phyloP scores from a whole-genome alignment of 768 basidiomycete genomes.

The Suillus subaureus region DNA sequence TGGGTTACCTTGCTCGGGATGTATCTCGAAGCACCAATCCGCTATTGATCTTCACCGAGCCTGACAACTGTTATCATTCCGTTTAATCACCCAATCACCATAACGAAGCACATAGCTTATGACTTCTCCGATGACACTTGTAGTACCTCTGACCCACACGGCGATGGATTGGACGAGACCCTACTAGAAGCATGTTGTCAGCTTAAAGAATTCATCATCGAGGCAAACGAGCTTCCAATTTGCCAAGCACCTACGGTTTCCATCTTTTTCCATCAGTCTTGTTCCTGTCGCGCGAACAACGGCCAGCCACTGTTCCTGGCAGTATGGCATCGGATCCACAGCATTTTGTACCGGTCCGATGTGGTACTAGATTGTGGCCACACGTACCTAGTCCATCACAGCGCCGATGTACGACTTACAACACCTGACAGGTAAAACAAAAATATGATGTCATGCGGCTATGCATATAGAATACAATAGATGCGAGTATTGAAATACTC shows the following conservation, averaged over 20 bases:
- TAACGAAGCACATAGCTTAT: neutral
- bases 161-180: no score
- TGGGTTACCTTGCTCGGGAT: no score
- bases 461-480: neutral
- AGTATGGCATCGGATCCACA: neutral
- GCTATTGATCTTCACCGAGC: no score
- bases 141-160: no score
- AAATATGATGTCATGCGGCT: neutral
- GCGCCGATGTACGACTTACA: neutral
- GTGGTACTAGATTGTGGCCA: no score
- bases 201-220: neutral
- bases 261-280: neutral
- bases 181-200: neutral
- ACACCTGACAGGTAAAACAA: neutral
- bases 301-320: neutral
- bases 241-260: neutral
- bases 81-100: slow-evolving; percentile 1
- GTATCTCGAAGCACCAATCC: no score
- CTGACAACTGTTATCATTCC: neutral
- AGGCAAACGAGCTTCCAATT: neutral
- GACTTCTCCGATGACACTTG: neutral
- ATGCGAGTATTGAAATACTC: slow-evolving; percentile 16
- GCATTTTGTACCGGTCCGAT: neutral
- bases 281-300: neutral
- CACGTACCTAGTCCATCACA: neutral